Evolutionary conservation across 257 asterid genomes (phyloP), one percentile per base, ranked within the genome.

Genomic region (Lycium barbarum): DNA sequence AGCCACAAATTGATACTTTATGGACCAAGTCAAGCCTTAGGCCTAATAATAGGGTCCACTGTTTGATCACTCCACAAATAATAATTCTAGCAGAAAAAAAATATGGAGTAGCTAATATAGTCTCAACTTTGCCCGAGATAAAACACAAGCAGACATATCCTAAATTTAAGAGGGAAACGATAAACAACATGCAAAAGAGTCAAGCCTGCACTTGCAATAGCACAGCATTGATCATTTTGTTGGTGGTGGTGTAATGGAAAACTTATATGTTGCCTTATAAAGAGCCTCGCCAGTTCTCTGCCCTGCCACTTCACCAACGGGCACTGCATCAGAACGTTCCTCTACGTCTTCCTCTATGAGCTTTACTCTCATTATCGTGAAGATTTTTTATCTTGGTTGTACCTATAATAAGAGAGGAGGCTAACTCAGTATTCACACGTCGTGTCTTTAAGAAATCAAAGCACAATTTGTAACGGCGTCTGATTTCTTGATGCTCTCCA

Each of bases 351-450:
- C 90, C 18, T 79, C 71, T 0, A 88, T 88, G n/a, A 93, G 94
- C 57, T 90, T 90, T 51, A 92, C 91, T 55, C 83, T 89, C 88
- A 91, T 92, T 93, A 12, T 93, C 93, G 6, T 87, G 88, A 13
- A 93, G 91, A 87, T 93, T 89, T 36, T 86, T 90, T 7, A 88
- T 87, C 88, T 93, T 93, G 7, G 93, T 92, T 14, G 97, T 92
- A 84, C 97, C 97, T 93, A 51, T 51, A 51, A 51, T 49, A 74
- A 22, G 45, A 76, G 82, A 7, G 22, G 51, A 26, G 45, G 58
- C 40, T 47, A 47, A 49, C 20, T 74, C 45, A 13, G 82, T 76
- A 22, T 26, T 51, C 63, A 73, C 81, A 2, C 61, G 20, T 13
- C 40, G 47, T 73, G 38, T 47, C 57, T 72, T 43, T 43, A 72